Conservation (phyloP, 2,329 filamentous ascomycete species). For the Magnaporthiopsis rhizophila region DNA sequence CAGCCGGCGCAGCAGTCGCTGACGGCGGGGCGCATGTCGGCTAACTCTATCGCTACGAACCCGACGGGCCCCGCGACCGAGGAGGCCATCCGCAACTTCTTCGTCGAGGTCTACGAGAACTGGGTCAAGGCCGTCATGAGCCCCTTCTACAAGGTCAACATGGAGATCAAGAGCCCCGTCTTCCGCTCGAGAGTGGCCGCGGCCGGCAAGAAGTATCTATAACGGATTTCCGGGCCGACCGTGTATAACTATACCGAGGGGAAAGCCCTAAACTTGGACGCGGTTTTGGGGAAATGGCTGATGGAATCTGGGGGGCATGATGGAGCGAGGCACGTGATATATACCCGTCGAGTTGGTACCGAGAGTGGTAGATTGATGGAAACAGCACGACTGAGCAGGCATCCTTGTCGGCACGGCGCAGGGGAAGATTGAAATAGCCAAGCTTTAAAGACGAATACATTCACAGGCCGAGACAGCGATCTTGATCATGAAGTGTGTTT, state of each 20-base stretch:
- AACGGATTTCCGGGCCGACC: constrained; percentile 16
- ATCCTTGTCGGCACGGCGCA: too few relatives aligned
- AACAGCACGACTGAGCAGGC: too few relatives aligned
- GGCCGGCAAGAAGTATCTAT: constrained; percentile 89
- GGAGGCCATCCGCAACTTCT: constrained; percentile 92
- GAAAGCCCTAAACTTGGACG: too few relatives aligned
- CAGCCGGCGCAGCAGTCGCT: constrained; percentile 45
- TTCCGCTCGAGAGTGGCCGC: constrained; percentile 77
- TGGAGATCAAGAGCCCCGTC: constrained; percentile 76
- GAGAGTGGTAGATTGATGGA: too few relatives aligned
- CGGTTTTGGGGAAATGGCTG: too few relatives aligned
- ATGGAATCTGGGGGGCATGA: too few relatives aligned
- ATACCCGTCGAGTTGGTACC: too few relatives aligned
- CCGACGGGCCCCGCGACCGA: constrained; percentile 85
- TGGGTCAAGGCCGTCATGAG: constrained; percentile 98
- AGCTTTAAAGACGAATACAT: too few relatives aligned
- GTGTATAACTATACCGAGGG: too few relatives aligned
- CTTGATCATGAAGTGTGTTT: neutral
- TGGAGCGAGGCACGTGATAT: too few relatives aligned
- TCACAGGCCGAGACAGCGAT: neutral
- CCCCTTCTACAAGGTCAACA: constrained; percentile 84
- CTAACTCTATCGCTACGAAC: constrained; percentile 69
- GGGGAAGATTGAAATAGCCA: too few relatives aligned
- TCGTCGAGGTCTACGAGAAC: constrained; percentile 89
- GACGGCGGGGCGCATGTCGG: constrained; percentile 35